Percentiles rank a stretch among this genome's conserved stretches.
These are phyloP conservation scores for Miscanthus sacchariflorus DNA, from an alignment of 202 grass and related monocot genomes.

Conservation along the genomic window DNA sequence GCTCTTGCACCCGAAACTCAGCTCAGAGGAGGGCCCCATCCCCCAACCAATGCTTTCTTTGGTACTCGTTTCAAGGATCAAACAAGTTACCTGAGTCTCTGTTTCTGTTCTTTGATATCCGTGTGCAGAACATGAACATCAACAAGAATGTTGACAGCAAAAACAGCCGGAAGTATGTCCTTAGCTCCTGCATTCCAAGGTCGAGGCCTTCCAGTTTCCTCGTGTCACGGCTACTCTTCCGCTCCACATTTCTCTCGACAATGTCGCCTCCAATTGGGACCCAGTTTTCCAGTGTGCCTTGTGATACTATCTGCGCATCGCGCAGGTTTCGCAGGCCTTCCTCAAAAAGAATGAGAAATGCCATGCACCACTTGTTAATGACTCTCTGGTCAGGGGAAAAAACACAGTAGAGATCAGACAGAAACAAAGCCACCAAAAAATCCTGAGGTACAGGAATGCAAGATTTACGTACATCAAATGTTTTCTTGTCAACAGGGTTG, in stretches of 20 bases:
- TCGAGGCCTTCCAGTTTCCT: constrained; percentile 78
- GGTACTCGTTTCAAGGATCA: constrained; percentile 21
- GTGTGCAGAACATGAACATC: constrained; percentile 96
- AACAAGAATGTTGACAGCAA: constrained; percentile 87
- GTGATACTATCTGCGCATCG: constrained; percentile 36
- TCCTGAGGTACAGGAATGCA: background rate
- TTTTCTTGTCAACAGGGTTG: constrained; percentile 82
- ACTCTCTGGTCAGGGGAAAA: constrained; percentile 61
- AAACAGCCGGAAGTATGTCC: constrained; percentile 92
- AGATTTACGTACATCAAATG: constrained; percentile 70
- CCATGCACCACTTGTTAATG: constrained; percentile 79
- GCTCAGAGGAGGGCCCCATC: background rate
- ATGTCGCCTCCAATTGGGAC: constrained; percentile 54
- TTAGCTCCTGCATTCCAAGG: constrained; percentile 89
- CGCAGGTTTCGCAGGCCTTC: constrained; percentile 57
- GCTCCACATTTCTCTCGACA: constrained; percentile 39
- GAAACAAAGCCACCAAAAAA: background rate
- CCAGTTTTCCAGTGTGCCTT: constrained; percentile 46
- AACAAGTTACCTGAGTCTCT: constrained; percentile 59
- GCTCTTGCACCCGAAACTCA: constrained; percentile 1
- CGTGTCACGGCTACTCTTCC: constrained; percentile 38
- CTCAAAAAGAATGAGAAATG: constrained; percentile 90
- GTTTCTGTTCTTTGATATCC: constrained; percentile 86
- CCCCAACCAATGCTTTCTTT: constrained; percentile 3
- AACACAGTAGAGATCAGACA: constrained; percentile 14